Evolutionary conservation across 2,329 filamentous ascomycete genomes (phyloP), one percentile per base, ranked within the genome.

Genomic region (Calonectria honghensis): DNA sequence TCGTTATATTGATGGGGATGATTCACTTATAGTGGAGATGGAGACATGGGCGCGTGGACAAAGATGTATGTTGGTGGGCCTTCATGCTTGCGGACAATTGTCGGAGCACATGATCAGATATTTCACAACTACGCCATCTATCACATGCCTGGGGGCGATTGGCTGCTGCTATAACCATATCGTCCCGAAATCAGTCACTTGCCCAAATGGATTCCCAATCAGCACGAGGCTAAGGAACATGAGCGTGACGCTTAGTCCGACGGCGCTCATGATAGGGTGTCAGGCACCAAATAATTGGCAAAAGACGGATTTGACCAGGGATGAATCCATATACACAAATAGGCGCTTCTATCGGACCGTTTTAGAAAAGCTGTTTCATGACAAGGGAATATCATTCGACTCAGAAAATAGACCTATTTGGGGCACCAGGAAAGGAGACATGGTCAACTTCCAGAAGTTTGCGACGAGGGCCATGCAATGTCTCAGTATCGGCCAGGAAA

Each of bases 141-240:
- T 84, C 41, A 66, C 74, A 2, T 68, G 72, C 20, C 68, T 84
- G 3, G 83, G 77, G 0, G 81, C 80, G 2, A 75, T 84, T 6
- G 83, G 83, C 1, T 84, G 83, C 70, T 84, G 83, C 75, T 84
- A 84, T 52, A 84, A 84, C 70, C 83, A 84, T 69, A 82, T 84
- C 27, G 66, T 79, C 3, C 79, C 81, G 6, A 76, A 72, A 10
- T 83, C 88, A 1, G 81, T 84, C 6, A 72, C 82, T 48, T 85
- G 86, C 20, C 85, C 86, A 0, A 79, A 83, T 9, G 84, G 84
- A 24, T 82, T 84, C 20, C 78, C 82, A 20, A 84, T 90, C 70
- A 89, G 86, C 3, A 77, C 81, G 0, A 83, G 57, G 16, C 57
- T 84, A 37, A 75, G 79, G 29, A 39, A 39, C 6, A 76, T 61